These are phyloP conservation scores for Bjerkandera adusta DNA, from an alignment of 1,284 basidiomycete genomes.

Conservation along the genomic window DNA sequence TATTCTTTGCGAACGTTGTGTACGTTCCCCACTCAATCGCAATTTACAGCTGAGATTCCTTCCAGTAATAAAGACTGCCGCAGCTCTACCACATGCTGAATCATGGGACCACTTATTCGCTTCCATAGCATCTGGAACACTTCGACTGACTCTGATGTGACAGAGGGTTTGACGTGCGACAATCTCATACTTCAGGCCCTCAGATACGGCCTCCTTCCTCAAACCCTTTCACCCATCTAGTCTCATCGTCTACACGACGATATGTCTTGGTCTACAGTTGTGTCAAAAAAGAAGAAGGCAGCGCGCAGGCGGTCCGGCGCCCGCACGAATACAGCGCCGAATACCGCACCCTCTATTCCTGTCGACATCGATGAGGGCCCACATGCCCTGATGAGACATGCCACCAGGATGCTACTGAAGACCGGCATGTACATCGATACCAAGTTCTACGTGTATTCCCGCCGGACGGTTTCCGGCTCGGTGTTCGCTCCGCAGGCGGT, in stretches of 20 bases:
- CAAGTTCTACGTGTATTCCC: constrained; percentile 18
- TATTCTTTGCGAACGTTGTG: too few relatives aligned
- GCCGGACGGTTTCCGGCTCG: neutral
- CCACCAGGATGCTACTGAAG: neutral
- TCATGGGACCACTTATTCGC: too few relatives aligned
- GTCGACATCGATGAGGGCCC: neutral
- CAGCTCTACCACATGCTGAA: too few relatives aligned
- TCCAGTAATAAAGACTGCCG: too few relatives aligned
- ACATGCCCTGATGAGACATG: constrained; percentile 2
- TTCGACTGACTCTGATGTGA: too few relatives aligned
- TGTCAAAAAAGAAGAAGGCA: neutral
- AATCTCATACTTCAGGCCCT: neutral
- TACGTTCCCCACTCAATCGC: too few relatives aligned
- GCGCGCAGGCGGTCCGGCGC: too few relatives aligned
- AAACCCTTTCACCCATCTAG: neutral
- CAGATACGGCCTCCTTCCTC: constrained; percentile 3
- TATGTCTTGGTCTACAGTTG: neutral
- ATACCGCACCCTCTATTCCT: neutral
- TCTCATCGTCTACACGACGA: neutral
- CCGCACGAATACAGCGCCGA: neutral
- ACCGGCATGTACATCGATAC: constrained; percentile 15
- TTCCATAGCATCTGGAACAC: too few relatives aligned
- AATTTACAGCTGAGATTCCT: too few relatives aligned
- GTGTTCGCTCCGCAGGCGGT: constrained; percentile 4
- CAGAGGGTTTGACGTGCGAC: neutral